Percentiles rank a stretch among this genome's conserved stretches.
Evolutionary conservation across 176 grass and related monocot species (phyloP).

Genomic region (Juncus inflexus): DNA sequence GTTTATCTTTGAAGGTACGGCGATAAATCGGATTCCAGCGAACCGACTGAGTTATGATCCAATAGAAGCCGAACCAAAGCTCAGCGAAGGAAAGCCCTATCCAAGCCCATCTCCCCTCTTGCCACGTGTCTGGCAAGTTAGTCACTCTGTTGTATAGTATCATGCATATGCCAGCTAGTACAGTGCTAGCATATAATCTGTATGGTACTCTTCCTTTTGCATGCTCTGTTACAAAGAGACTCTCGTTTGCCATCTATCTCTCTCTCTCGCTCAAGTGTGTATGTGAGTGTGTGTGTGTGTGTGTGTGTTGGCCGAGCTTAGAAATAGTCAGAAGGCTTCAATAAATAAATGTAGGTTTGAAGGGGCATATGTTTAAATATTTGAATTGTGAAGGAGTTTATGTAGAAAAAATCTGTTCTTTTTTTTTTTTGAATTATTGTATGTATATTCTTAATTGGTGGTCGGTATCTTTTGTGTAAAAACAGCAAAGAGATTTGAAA

Average conservation of each 20-base stretch:
- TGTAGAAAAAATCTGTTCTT: too few relatives aligned
- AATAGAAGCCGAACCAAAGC: constrained; percentile 68
- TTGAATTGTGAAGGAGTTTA: too few relatives aligned
- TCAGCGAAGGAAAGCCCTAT: constrained; percentile 52
- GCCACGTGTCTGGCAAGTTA: constrained; percentile 26
- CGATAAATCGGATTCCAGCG: constrained; percentile 51
- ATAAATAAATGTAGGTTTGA: too few relatives aligned
- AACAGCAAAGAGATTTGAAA: too few relatives aligned
- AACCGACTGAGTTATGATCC: constrained; percentile 63
- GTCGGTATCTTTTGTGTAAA: too few relatives aligned
- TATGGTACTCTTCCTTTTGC: constrained; percentile 31
- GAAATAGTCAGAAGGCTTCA: background rate
- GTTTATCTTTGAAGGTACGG: constrained; percentile 45
- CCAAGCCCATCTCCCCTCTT: constrained; percentile 33
- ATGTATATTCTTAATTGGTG: too few relatives aligned
- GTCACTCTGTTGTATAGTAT: constrained; percentile 43
- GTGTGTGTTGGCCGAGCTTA: background rate
- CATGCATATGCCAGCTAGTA: constrained; percentile 41
- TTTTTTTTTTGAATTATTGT: too few relatives aligned
- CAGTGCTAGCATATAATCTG: constrained; percentile 39
- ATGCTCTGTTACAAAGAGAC: constrained; percentile 49
- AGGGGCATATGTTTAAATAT: too few relatives aligned
- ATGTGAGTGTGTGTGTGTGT: too few relatives aligned
- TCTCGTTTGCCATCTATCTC: background rate
- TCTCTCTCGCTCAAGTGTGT: background rate